Conservation (phyloP, 352 stramenopile genomes). For the Globisporangium nunn region DNA sequence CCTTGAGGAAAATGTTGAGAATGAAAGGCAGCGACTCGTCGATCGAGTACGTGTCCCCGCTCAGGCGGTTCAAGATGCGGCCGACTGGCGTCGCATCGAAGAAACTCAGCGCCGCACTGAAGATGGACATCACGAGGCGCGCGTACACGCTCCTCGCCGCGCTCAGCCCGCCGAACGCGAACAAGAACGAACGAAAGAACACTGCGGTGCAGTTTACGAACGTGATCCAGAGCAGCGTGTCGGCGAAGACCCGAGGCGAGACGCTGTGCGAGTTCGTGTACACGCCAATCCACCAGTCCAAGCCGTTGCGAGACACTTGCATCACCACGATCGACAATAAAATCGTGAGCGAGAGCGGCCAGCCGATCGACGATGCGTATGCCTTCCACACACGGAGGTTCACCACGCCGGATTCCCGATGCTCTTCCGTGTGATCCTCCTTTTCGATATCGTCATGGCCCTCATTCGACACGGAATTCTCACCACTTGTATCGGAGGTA, state of each 20-base stretch:
- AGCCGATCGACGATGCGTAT: constrained; percentile 52
- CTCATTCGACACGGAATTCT: neutral
- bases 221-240: constrained; percentile 57
- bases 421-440: constrained; percentile 28
- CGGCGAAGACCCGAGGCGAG: constrained; percentile 37
- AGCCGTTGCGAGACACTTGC: constrained; percentile 69
- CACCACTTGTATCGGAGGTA: neutral
- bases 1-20: constrained; percentile 85
- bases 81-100: constrained; percentile 65
- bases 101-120: constrained; percentile 50
- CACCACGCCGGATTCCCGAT: constrained; percentile 53
- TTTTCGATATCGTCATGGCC: neutral
- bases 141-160: constrained; percentile 62
- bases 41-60: constrained; percentile 73
- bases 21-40: constrained; percentile 87
- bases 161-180: constrained; percentile 69
- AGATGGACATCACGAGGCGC: constrained; percentile 42
- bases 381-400: constrained; percentile 48
- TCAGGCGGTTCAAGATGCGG: constrained; percentile 73
- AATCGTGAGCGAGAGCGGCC: constrained; percentile 33
- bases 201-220: constrained; percentile 58
- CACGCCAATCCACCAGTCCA: constrained; percentile 82
- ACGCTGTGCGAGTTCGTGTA: constrained; percentile 63
- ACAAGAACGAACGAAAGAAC: constrained; percentile 77
- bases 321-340: constrained; percentile 53